phyloP scores from a whole-genome alignment of 1,139 yeast species.

The Taphrina betulina region DNA sequence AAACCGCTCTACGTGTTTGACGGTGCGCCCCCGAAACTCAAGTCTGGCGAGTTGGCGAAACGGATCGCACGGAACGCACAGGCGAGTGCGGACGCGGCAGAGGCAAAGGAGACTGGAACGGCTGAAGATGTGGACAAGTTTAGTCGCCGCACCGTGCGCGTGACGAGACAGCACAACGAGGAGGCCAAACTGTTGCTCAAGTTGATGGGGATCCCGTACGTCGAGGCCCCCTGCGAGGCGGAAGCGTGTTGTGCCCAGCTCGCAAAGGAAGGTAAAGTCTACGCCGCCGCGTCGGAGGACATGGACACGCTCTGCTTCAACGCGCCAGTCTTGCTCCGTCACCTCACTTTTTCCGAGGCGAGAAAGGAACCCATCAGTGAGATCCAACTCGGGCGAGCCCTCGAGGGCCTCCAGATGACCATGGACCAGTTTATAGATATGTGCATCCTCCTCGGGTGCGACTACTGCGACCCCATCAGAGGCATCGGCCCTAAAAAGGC shows the following conservation, averaged over 20 bases:
- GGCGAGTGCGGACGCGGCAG: slow-evolving; percentile 72
- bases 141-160: slow-evolving; percentile 86
- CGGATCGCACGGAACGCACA: slow-evolving; percentile 78
- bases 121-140: slow-evolving; percentile 71
- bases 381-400: slow-evolving; percentile 63
- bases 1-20: slow-evolving; percentile 96
- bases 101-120: slow-evolving; percentile 74
- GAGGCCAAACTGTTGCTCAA: slow-evolving; percentile 79
- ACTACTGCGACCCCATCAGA: slow-evolving; percentile 89
- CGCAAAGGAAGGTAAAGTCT: slow-evolving; percentile 73
- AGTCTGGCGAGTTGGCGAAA: slow-evolving; percentile 89
- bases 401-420: slow-evolving; percentile 73
- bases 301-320: slow-evolving; percentile 96
- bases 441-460: slow-evolving; percentile 93
- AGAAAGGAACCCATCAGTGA: slow-evolving; percentile 90
- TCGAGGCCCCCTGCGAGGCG: slow-evolving; percentile 96
- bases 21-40: slow-evolving; percentile 89
- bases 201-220: slow-evolving; percentile 92
- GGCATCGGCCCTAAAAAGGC: slow-evolving; percentile 98
- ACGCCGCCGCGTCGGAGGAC: slow-evolving; percentile 97
- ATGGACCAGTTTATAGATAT: slow-evolving; percentile 77
- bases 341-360: slow-evolving; percentile 90
- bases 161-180: slow-evolving; percentile 83
- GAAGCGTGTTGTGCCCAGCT: slow-evolving; percentile 97
- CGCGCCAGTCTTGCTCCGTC: slow-evolving; percentile 79